These are phyloP conservation scores for Aspergillus floridensis DNA, from an alignment of 2,329 filamentous ascomycete species.

Conservation along the genomic window DNA sequence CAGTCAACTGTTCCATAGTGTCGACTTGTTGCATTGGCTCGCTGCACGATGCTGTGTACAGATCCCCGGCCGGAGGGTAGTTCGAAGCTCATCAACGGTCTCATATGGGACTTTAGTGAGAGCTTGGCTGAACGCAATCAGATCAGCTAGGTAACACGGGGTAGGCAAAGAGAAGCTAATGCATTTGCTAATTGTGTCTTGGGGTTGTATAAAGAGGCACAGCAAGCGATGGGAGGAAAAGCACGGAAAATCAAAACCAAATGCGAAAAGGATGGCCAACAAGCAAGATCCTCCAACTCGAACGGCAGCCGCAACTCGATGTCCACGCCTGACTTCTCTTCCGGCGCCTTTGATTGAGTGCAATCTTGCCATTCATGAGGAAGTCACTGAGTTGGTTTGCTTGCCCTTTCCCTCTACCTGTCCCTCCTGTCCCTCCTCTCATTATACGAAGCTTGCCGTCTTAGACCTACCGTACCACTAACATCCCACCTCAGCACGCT, in stretches of 20 bases:
- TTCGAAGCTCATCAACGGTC: background rate
- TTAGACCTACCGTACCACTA: background rate
- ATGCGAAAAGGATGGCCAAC: background rate
- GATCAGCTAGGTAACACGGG: background rate
- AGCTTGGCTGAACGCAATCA: background rate
- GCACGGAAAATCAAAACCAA: background rate
- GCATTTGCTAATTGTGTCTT: background rate
- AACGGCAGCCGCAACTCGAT: background rate
- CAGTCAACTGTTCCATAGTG: background rate
- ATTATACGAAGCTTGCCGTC: background rate
- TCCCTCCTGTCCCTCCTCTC: background rate
- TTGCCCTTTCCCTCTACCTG: no score
- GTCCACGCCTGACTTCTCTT: background rate
- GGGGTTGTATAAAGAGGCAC: background rate
- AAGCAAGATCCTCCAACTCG: no score
- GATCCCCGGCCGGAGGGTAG: background rate
- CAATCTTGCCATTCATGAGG: constrained; percentile 8
- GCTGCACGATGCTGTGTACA: background rate
- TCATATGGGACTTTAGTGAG: background rate
- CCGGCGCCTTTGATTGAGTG: background rate
- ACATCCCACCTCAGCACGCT: background rate
- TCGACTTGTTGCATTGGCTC: background rate
- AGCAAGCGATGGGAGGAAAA: background rate
- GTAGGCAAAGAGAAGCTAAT: background rate
- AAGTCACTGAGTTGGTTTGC: background rate